Evolutionary conservation across 306 rosid genomes (phyloP).

Genomic region (Trifolium subterraneum): DNA sequence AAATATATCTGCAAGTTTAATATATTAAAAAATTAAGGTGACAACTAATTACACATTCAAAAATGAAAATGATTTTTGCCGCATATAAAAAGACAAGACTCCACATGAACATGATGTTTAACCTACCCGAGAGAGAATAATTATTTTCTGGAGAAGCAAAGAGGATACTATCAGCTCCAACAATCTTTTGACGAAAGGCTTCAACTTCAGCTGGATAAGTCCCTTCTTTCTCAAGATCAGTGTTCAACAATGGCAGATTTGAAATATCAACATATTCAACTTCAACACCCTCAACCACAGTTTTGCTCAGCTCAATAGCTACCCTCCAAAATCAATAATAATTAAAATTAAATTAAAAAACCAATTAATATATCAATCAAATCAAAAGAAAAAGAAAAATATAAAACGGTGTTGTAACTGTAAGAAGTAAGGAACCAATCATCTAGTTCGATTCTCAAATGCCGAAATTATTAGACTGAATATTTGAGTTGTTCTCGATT

Average conservation of each 20-base stretch:
- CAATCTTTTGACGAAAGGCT: conserved; percentile 64
- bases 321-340: neutral
- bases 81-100: too few relatives aligned
- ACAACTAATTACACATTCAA: too few relatives aligned
- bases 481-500: too few relatives aligned
- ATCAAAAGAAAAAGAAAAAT: neutral
- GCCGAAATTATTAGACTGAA: too few relatives aligned
- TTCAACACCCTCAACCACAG: conserved; percentile 46
- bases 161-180: conserved; percentile 63
- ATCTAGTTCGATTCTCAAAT: too few relatives aligned
- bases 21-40: too few relatives aligned
- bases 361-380: neutral
- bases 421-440: neutral
- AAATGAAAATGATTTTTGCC: too few relatives aligned
- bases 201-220: conserved; percentile 61
- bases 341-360: neutral
- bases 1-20: too few relatives aligned
- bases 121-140: conserved; percentile 61
- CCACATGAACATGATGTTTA: neutral
- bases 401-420: too few relatives aligned
- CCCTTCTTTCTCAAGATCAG: conserved; percentile 69
- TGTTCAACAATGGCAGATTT: conserved; percentile 63
- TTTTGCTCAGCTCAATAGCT: conserved; percentile 67
- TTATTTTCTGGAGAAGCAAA: conserved; percentile 86
- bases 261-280: conserved; percentile 66